Evolutionary conservation across 2,329 filamentous ascomycete genomes (phyloP).

Genomic region (Didymella glomerata): DNA sequence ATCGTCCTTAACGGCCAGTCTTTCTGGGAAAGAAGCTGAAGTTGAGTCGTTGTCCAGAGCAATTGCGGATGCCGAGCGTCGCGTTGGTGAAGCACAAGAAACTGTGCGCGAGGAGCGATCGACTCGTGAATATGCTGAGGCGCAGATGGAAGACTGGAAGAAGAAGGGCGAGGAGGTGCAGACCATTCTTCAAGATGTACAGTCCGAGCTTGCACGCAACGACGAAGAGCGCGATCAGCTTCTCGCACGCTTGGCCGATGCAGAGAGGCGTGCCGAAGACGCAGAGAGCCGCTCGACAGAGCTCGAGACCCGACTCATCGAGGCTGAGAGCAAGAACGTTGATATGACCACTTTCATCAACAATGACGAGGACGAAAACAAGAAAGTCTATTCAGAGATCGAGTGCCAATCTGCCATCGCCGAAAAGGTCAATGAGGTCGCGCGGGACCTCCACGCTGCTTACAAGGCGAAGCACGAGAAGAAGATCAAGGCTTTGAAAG

Average conservation of each 20-base stretch:
- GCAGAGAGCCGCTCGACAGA: constrained; percentile 79
- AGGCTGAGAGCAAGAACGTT: constrained; percentile 73
- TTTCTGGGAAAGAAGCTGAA: constrained; percentile 93
- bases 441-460: constrained; percentile 85
- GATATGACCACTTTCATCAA: constrained; percentile 68
- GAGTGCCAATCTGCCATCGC: constrained; percentile 75
- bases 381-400: constrained; percentile 52
- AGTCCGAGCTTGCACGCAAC: constrained; percentile 78
- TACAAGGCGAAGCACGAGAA: constrained; percentile 98
- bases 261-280: constrained; percentile 76
- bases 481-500: constrained; percentile 89
- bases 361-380: constrained; percentile 46
- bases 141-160: constrained; percentile 85
- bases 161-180: constrained; percentile 87
- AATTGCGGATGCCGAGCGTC: constrained; percentile 87
- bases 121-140: constrained; percentile 73
- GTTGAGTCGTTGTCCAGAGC: constrained; percentile 86
- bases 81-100: constrained; percentile 86
- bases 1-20: constrained; percentile 87
- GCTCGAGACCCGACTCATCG: constrained; percentile 60
- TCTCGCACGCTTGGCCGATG: constrained; percentile 74
- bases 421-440: constrained; percentile 78
- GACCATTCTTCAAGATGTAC: constrained; percentile 77
- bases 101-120: constrained; percentile 79
- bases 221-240: constrained; percentile 85